A percentile compares a stretch with the other conserved stretches of the same genome.
Conservation (phyloP, 495 filamentous ascomycete species). For the Neurospora tetraspora region DNA sequence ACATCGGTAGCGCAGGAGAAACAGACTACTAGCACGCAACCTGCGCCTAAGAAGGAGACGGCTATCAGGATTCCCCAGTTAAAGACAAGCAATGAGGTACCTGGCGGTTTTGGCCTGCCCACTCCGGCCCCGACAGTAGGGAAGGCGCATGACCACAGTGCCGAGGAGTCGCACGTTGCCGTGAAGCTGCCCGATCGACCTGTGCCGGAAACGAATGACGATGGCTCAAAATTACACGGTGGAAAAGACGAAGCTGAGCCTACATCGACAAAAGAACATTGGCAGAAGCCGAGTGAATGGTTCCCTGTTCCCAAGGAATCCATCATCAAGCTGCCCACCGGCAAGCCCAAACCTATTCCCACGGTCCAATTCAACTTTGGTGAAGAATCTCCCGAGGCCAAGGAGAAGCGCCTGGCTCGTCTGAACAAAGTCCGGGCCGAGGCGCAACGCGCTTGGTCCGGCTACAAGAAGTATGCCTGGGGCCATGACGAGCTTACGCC, state of each 20-base stretch:
- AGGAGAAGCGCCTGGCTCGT: conserved; percentile 51
- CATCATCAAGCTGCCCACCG: conserved; percentile 67
- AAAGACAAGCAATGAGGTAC: conserved; percentile 22
- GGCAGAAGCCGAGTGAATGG: conserved; percentile 59
- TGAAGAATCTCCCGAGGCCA: conserved; percentile 50
- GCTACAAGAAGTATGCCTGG: conserved; percentile 78
- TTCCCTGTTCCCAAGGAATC: conserved; percentile 61
- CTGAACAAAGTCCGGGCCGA: conserved; percentile 64
- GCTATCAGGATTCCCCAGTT: conserved; percentile 28
- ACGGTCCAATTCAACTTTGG: conserved; percentile 64
- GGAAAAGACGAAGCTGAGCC: not conserved
- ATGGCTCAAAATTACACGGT: not conserved
- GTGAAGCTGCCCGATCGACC: conserved; percentile 4
- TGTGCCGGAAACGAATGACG: not conserved
- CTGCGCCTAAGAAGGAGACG: conserved; percentile 11
- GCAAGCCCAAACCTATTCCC: conserved; percentile 56
- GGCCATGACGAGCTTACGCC: conserved; percentile 76
- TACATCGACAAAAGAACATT: conserved; percentile 42
- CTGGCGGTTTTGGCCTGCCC: conserved; percentile 17
- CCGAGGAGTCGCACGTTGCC: not conserved
- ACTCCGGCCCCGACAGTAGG: conserved; percentile 6
- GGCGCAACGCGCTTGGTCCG: conserved; percentile 70
- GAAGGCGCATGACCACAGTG: not conserved
- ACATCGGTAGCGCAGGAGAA: not conserved
- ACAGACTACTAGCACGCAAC: not conserved